Evolutionary conservation across 805 yeast genomes (phyloP).

Genomic region (Wickerhamiella dianesei): DNA sequence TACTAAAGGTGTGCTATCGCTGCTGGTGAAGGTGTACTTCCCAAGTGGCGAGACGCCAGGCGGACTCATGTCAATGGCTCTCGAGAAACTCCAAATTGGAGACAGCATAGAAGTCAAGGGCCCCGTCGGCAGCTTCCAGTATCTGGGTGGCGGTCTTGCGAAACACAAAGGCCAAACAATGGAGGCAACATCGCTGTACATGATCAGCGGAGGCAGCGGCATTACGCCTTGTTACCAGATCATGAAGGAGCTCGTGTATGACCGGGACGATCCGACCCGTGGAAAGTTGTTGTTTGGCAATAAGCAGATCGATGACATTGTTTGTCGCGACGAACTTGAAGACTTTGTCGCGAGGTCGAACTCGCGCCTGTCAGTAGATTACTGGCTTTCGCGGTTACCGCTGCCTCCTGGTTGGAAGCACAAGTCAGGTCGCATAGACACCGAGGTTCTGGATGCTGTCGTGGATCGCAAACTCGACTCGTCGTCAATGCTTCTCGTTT

Average conservation of each 20-base stretch:
- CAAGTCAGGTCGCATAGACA: slow-evolving; percentile 8
- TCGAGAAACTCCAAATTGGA: slow-evolving; percentile 21
- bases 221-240: slow-evolving; percentile 45
- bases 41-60: slow-evolving; percentile 24
- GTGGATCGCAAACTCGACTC: background rate
- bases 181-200: slow-evolving; percentile 27
- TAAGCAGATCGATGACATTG: slow-evolving; percentile 31
- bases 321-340: slow-evolving; percentile 36
- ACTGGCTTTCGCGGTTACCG: slow-evolving; percentile 20
- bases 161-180: slow-evolving; percentile 2
- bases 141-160: slow-evolving; percentile 13
- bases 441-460: slow-evolving; percentile 1
- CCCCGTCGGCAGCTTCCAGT: slow-evolving; percentile 25
- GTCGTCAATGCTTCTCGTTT: slow-evolving; percentile 9
- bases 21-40: slow-evolving; percentile 26
- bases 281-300: slow-evolving; percentile 36
- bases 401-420: slow-evolving; percentile 2
- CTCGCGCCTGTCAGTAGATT: slow-evolving; percentile 28
- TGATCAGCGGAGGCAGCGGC: slow-evolving; percentile 45
- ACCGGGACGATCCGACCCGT: slow-evolving; percentile 34
- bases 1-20: slow-evolving; percentile 22
- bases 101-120: slow-evolving; percentile 23
- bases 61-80: slow-evolving; percentile 24
- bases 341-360: slow-evolving; percentile 28
- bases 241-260: slow-evolving; percentile 33